A percentile compares a stretch with the other conserved stretches of the same genome.
Evolutionary conservation across 2,329 filamentous ascomycete genomes (phyloP).

Genomic region (Botrytis fragariae): DNA sequence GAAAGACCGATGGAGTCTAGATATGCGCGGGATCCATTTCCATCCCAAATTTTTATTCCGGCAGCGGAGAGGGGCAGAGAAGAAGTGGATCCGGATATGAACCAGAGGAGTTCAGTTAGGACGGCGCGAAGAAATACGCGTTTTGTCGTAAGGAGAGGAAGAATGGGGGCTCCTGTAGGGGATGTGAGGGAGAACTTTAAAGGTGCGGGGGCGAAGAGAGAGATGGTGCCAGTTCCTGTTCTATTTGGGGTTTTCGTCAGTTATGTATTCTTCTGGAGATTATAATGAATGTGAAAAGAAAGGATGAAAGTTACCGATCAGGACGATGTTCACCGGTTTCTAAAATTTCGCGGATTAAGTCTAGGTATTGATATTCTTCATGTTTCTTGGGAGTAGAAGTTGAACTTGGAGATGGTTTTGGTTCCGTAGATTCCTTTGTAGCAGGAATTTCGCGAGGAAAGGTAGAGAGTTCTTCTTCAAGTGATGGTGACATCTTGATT

Average conservation of each 20-base stretch:
- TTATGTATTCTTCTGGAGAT: constrained; percentile 27
- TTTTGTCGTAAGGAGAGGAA: constrained; percentile 95
- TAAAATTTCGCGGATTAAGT: constrained; percentile 83
- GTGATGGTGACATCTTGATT: constrained; percentile 27
- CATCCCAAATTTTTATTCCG: constrained; percentile 97
- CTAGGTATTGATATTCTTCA: constrained; percentile 92
- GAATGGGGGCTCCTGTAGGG: constrained; percentile 56
- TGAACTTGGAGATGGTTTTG: background rate
- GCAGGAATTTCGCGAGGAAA: background rate
- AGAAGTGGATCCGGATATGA: constrained; percentile 80
- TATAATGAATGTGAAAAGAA: no score
- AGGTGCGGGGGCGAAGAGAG: constrained; percentile 82
- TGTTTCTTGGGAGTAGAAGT: constrained; percentile 44
- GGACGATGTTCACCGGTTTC: constrained; percentile 80
- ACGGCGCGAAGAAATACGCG: constrained; percentile 91
- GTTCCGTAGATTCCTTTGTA: background rate
- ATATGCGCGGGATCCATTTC: constrained; percentile 87
- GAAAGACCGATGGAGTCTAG: constrained; percentile 81
- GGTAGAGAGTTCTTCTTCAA: constrained; percentile 23
- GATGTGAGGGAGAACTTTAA: constrained; percentile 82
- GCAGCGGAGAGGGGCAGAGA: constrained; percentile 71
- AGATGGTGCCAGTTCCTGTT: constrained; percentile 89
- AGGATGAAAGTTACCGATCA: constrained; percentile 59
- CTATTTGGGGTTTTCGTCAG: constrained; percentile 43
- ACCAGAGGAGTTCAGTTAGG: constrained; percentile 93